phyloP scores from a whole-genome alignment of 1,284 basidiomycete species.

The Pseudozyma thailandica region DNA sequence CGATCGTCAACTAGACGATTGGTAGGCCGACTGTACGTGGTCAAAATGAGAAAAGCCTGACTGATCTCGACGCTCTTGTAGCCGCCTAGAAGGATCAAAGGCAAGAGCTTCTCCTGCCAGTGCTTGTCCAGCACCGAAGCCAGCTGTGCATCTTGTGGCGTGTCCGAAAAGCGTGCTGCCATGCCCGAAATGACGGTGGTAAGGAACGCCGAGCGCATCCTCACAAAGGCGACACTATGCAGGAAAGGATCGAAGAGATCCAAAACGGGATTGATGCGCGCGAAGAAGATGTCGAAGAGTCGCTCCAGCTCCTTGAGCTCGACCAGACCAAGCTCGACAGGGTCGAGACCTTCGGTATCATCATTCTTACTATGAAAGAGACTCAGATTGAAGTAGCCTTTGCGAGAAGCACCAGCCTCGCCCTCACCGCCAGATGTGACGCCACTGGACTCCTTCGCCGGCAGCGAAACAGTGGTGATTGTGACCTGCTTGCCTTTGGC shows the following conservation, averaged over 20 bases:
- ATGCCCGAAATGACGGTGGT: constrained; percentile 57
- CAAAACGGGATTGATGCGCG: constrained; percentile 58
- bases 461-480: constrained; percentile 20
- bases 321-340: constrained; percentile 48
- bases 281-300: constrained; percentile 61
- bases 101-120: constrained; percentile 57
- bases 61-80: constrained; percentile 63
- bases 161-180: constrained; percentile 55
- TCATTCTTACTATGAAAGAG: constrained; percentile 60
- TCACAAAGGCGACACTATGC: constrained; percentile 55
- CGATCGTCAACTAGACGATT: constrained; percentile 59
- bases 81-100: constrained; percentile 52
- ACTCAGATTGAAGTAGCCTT: constrained; percentile 58
- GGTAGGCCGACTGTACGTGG: constrained; percentile 57
- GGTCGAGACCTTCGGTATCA: constrained; percentile 50
- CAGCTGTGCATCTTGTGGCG: constrained; percentile 51
- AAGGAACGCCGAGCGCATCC: constrained; percentile 56
- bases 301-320: constrained; percentile 54
- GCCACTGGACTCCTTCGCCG: constrained; percentile 31
- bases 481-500: constrained; percentile 47
- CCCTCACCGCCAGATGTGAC: constrained; percentile 41
- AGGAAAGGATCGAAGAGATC: constrained; percentile 60
- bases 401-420: constrained; percentile 54
- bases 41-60: constrained; percentile 57
- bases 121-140: constrained; percentile 51